Evolutionary conservation across 2,329 filamentous ascomycete species (phyloP).

Genomic region (Aspergillus fumigatus): DNA sequence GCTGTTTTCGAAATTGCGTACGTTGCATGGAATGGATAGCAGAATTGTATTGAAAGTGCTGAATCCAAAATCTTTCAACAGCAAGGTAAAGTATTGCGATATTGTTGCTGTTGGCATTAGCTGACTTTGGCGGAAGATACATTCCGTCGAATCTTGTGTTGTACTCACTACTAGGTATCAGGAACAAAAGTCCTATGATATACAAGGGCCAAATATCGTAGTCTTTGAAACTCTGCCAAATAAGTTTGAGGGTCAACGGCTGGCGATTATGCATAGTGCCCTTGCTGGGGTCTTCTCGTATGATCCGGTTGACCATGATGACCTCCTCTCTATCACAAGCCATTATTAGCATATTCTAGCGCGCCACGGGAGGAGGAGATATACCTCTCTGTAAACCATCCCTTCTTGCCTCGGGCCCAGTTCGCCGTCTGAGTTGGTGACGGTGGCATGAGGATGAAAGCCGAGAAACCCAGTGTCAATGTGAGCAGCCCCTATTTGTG

Average conservation of each 20-base stretch:
- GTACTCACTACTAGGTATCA: constrained; percentile 24
- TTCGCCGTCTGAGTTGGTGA: constrained; percentile 56
- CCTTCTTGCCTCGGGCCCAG: constrained; percentile 36
- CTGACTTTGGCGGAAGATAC: background rate
- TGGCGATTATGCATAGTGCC: constrained; percentile 55
- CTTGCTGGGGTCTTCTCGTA: constrained; percentile 50
- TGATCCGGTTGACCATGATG: constrained; percentile 61
- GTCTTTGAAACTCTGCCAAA: constrained; percentile 48
- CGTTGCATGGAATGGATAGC: constrained; percentile 49
- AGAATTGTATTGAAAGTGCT: constrained; percentile 55
- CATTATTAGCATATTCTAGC: background rate
- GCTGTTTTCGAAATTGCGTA: constrained; percentile 45
- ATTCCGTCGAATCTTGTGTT: background rate
- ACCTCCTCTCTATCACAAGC: constrained; percentile 49
- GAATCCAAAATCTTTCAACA: constrained; percentile 49
- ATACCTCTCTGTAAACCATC: constrained; percentile 58
- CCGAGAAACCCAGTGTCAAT: constrained; percentile 20
- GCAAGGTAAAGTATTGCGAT: constrained; percentile 29
- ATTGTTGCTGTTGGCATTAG: constrained; percentile 13
- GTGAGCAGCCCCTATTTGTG: constrained; percentile 18
- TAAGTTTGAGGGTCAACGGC: constrained; percentile 42
- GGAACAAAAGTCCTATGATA: constrained; percentile 40
- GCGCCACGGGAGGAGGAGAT: background rate
- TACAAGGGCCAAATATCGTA: constrained; percentile 54
- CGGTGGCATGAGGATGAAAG: constrained; percentile 50